Evolutionary conservation across 2,329 filamentous ascomycete genomes (phyloP), one percentile per base, ranked within the genome.

Genomic region (Fusarium verticillioides): DNA sequence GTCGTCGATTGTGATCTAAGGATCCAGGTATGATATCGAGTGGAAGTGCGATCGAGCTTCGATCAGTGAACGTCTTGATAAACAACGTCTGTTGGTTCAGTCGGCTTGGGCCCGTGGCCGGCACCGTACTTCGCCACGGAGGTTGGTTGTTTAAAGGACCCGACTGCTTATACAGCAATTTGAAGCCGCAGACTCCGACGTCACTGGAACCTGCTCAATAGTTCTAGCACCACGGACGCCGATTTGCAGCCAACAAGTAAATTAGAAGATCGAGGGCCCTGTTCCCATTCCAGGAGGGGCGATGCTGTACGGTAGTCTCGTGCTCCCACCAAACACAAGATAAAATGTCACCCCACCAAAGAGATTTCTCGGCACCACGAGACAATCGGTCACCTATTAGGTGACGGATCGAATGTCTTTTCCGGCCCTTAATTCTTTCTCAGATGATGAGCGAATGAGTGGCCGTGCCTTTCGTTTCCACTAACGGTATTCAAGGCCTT

Each of bases 301-400:
- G 66, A 65, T 76, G 67, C 66, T 67, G 69, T 40, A 28, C 26
- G 30, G 63, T 63, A 63, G 72, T 78, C 76, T 78, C 74, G 74
- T 77, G 76, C 76, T 75, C 54, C 65, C 56, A 61, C 47, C 63
- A 60, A 60, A 60, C 72, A 54, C 50, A 62, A 74, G 63, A 72
- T 57, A 63, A 57, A 75, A 74, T 63, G 72, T 78, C 76, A 78
- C 76, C 76, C 76, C 76, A 78, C 76, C 57, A 68, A 76, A 77
- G 70, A 78, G 76, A 76, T 75, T 78, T 77, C 69, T 65, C 75
- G 72, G 72, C 67, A 76, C 75, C 76, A 78, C 76, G 75, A 78
- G 76, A 76, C 73, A 73, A 72, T 72, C 72, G 56, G 63, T 75
- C 76, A 77, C 78, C 58, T 52, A 64, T 76, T 74, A 75, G 77